Conservation (phyloP, 208 protist species). For the Kentomonas sorsogonicus region DNA sequence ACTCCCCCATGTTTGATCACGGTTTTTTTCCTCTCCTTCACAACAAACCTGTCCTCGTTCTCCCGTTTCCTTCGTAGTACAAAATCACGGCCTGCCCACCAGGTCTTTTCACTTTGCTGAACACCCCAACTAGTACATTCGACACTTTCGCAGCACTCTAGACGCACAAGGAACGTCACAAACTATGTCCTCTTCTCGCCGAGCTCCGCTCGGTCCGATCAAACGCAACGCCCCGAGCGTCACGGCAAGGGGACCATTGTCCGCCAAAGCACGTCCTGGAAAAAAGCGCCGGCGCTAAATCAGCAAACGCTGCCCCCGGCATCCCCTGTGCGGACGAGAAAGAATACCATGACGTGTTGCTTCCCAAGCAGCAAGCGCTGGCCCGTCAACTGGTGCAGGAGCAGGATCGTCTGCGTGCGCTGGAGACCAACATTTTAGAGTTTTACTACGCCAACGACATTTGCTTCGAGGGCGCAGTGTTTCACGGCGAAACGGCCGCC, state of each 20-base stretch:
- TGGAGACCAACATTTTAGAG: conserved; percentile 45
- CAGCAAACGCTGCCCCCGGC: too few species aligned
- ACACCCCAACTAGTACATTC: too few species aligned
- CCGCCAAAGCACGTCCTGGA: too few species aligned
- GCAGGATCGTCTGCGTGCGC: background rate
- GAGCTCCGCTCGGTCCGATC: too few species aligned
- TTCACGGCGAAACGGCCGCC: background rate
- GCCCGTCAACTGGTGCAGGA: conserved; percentile 1
- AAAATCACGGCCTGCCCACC: too few species aligned
- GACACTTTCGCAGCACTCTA: too few species aligned
- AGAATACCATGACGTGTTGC: conserved; percentile 13
- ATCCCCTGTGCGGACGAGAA: conserved; percentile 27
- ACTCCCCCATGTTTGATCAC: background rate
- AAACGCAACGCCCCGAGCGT: too few species aligned
- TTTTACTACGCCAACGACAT: conserved; percentile 59
- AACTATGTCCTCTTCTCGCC: too few species aligned
- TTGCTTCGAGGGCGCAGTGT: conserved; percentile 19
- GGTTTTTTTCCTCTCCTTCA: conserved; percentile 1
- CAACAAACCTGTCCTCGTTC: background rate
- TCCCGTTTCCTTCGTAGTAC: background rate
- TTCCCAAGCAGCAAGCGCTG: conserved; percentile 9
- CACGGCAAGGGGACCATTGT: too few species aligned
- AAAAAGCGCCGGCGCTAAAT: too few species aligned
- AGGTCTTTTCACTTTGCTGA: too few species aligned
- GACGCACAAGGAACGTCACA: too few species aligned